Conservation (phyloP, 1,284 basidiomycete species). For the Cerrena zonata region DNA sequence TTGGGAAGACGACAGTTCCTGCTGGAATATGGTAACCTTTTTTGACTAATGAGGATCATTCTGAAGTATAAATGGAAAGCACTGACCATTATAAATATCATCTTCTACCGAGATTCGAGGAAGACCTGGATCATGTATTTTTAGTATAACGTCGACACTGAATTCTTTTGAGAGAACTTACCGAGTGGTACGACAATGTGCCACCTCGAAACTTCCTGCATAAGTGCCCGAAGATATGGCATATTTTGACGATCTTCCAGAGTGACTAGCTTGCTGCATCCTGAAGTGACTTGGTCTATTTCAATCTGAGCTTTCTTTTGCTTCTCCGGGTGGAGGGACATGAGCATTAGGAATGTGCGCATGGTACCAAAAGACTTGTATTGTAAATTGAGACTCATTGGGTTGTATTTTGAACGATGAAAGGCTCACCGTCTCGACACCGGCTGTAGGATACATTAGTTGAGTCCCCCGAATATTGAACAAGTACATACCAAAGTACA, state of each 20-base stretch:
- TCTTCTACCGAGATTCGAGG: background rate
- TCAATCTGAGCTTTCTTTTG: slow-evolving; percentile 29
- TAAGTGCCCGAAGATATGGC: slow-evolving; percentile 27
- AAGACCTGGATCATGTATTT: background rate
- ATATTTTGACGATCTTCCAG: slow-evolving; percentile 26
- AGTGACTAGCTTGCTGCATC: slow-evolving; percentile 24
- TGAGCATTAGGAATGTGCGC: slow-evolving; percentile 21
- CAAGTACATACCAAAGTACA: background rate
- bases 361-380: slow-evolving; percentile 4
- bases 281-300: slow-evolving; percentile 27
- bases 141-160: background rate
- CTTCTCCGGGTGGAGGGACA: slow-evolving; percentile 27
- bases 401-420: background rate
- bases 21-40: background rate
- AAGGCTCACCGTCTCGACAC: background rate
- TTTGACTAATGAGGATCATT: background rate
- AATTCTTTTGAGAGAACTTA: background rate
- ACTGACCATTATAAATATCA: background rate
- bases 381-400: too few relatives aligned
- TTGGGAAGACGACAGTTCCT: background rate
- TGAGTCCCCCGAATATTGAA: background rate
- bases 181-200: background rate
- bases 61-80: background rate
- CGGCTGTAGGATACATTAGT: background rate
- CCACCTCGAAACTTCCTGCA: slow-evolving; percentile 21